Conservation (phyloP, 192 early-diverging fungal species). For the Coemansia sp. region DNA sequence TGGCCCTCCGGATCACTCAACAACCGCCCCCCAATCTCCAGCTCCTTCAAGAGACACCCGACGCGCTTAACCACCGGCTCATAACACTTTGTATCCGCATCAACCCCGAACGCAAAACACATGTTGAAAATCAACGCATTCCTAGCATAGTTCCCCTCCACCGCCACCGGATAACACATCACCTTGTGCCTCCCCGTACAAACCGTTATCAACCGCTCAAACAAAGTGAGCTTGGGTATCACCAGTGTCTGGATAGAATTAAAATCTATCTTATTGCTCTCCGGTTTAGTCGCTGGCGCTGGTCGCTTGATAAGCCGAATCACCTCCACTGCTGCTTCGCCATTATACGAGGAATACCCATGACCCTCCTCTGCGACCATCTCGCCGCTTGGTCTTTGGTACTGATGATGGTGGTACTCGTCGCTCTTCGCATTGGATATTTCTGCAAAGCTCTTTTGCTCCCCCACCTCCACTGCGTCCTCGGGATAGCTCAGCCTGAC, state of each 20-base stretch:
- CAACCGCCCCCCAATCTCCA: slow-evolving; percentile 64
- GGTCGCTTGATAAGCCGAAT: slow-evolving; percentile 36
- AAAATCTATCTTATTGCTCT: slow-evolving; percentile 45
- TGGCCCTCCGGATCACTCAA: slow-evolving; percentile 35
- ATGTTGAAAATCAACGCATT: slow-evolving; percentile 91
- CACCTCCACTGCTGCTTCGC: background rate
- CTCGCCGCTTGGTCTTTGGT: background rate
- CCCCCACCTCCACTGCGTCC: slow-evolving; percentile 33
- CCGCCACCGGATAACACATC: slow-evolving; percentile 49
- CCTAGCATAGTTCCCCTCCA: slow-evolving; percentile 59
- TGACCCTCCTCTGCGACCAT: background rate
- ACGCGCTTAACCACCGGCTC: slow-evolving; percentile 88
- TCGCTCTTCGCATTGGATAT: background rate
- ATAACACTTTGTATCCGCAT: slow-evolving; percentile 75
- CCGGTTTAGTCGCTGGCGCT: background rate
- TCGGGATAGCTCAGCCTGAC: slow-evolving; percentile 41
- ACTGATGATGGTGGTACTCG: slow-evolving; percentile 8
- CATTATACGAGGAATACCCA: background rate
- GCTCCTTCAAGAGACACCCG: slow-evolving; percentile 70
- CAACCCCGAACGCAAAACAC: slow-evolving; percentile 88
- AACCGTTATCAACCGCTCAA: slow-evolving; percentile 48
- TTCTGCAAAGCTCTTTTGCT: slow-evolving; percentile 18
- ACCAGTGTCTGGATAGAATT: slow-evolving; percentile 50
- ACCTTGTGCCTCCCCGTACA: slow-evolving; percentile 40
- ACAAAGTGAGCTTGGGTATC: slow-evolving; percentile 46